A percentile compares a stretch with the other conserved stretches of the same genome.
These are phyloP conservation scores for Monosporozyma siamensis DNA, from an alignment of 805 yeast genomes.

Conservation along the genomic window DNA sequence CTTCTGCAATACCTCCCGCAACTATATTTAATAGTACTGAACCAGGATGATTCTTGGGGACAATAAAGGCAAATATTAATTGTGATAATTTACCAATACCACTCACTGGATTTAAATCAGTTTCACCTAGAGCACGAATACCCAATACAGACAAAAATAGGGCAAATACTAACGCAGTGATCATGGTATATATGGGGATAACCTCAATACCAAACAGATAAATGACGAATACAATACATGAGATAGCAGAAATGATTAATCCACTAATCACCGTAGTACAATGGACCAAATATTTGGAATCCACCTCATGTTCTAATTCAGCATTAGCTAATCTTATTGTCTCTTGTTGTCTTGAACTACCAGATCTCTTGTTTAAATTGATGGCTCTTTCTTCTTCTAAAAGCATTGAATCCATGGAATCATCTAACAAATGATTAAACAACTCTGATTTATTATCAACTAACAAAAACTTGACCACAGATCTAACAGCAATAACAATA, in stretches of 20 bases:
- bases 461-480: conserved; percentile 27
- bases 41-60: conserved; percentile 69
- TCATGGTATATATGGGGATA: conserved; percentile 62
- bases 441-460: conserved; percentile 19
- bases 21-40: conserved; percentile 75
- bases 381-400: conserved; percentile 27
- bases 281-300: conserved; percentile 41
- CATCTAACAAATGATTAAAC: conserved; percentile 21
- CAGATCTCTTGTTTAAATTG: conserved; percentile 12
- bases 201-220: conserved; percentile 54
- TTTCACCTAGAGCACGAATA: conserved; percentile 91
- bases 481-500: conserved; percentile 45
- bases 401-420: conserved; percentile 26
- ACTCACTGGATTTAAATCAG: conserved; percentile 92
- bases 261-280: conserved; percentile 47
- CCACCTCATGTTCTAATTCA: conserved; percentile 33
- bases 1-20: conserved; percentile 96
- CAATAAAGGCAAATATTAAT: conserved; percentile 69
- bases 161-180: conserved; percentile 65
- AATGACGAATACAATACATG: conserved; percentile 59
- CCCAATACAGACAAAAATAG: conserved; percentile 75
- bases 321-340: conserved; percentile 25
- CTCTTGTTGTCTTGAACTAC: conserved; percentile 13
- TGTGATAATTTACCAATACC: conserved; percentile 95
- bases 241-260: conserved; percentile 49